Conservation (phyloP, 2,329 filamentous ascomycete genomes). For the Didymosphaeria variabile region DNA sequence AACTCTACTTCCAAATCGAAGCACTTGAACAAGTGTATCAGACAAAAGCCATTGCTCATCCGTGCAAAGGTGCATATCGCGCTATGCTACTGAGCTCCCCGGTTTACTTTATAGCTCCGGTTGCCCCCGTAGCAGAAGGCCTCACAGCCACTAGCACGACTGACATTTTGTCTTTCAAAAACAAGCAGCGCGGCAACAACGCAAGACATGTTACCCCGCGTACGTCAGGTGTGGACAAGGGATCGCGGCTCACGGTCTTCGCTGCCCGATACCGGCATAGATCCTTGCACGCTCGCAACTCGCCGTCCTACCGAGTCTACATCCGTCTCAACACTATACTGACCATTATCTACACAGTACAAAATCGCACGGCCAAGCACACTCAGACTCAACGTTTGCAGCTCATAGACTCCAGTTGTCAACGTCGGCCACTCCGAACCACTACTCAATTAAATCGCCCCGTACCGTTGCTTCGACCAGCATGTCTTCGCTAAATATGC, state of each 20-base stretch:
- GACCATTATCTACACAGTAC: neutral
- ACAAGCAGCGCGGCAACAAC: neutral
- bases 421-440: slow-evolving; percentile 8
- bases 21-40: no score
- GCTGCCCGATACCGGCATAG: slow-evolving; percentile 24
- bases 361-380: neutral
- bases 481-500: slow-evolving; percentile 23
- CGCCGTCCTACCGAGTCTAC: neutral
- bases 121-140: neutral
- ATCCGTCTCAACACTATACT: neutral
- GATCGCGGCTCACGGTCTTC: slow-evolving; percentile 6
- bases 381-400: neutral
- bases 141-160: neutral
- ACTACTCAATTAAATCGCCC: slow-evolving; percentile 22
- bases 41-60: neutral
- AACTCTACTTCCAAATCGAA: no score
- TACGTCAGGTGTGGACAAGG: slow-evolving; percentile 2
- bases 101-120: neutral
- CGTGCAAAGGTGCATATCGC: neutral
- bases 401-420: slow-evolving; percentile 21
- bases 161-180: neutral
- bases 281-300: slow-evolving; percentile 20
- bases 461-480: slow-evolving; percentile 5
- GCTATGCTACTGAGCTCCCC: neutral
- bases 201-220: slow-evolving; percentile 3